Base-by-base conservation (phyloP, 176 grass and related monocot species). In the Zoysia pacifica region DNA sequence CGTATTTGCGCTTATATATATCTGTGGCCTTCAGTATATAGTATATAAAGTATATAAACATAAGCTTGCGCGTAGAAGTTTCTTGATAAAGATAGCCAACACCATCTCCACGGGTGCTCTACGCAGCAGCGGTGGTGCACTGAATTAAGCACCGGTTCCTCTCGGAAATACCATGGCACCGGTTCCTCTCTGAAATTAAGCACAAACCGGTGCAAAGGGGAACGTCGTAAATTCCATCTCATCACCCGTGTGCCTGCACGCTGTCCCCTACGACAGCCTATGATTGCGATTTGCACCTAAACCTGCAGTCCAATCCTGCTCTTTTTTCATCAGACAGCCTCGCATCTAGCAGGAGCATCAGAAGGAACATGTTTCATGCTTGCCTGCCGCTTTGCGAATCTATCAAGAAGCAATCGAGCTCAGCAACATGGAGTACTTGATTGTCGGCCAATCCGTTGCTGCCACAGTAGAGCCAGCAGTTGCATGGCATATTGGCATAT, bases 281-380 rank as follows among this genome's bases (percentile, higher is more conserved):
- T 10, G 78, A 82, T 69, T 62, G 37, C 45, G 85, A 77, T 42
- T 56, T 14, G 55, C 56, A 82, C 72, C 72, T 11, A 87, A 87
- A 65, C 65, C 28, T 64, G 36, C 36, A 51, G 28, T 39, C 65
- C 40, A 69, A 76, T 19, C 72, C 39, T 47, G 10, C 48, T 45
- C 64, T 35, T 13, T 35, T 13, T 72, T 66, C 73, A 77, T 43
- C 67, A 60, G 79, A 87, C 62, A 79, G 76, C 11, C 79, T 18
- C 28, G 28, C 56, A 15, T 50, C 37, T 9, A 19, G 70, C 28
- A 28, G 28, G 28, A 28, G 28, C 28, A 28, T 28, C 28, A 28
- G 28, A 28, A 28, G 28, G 28, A 28, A 28, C 28, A 28, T 28
- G 28, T 28, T 28, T 28, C 28, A 28, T 28, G 28, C 28, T 28